Evolutionary conservation across 148 eudicot species (phyloP), one percentile per base, ranked within the genome.

Genomic region (Fagopyrum homotropicum): DNA sequence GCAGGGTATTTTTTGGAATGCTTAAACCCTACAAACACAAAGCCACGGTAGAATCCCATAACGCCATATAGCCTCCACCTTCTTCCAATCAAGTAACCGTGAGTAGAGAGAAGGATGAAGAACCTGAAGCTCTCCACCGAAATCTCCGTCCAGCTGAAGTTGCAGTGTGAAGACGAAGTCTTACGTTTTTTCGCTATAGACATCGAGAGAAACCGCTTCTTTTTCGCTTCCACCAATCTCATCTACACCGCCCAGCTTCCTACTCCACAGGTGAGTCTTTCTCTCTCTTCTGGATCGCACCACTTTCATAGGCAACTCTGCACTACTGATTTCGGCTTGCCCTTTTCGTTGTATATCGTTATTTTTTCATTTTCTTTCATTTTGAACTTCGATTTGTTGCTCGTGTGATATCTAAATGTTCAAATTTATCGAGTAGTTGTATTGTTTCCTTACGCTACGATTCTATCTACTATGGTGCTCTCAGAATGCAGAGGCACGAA

Each of bases 121-220:
- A 94, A 91, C 69, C 81, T 94, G 80, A 94, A 94, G 88, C 77
- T 86, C 64, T 89, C 85, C 0, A 69, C 84, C 75, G 96, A 94
- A 81, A 76, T 84, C 35, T 85, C 88, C 49, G 87, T 86, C 45
- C 82, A 57, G 52, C 76, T 91, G 56, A 78, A 87, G 75, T 81
- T 91, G 73, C 92, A 82, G 45, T 84, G 77, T 0, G 79, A 85
- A 15, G 82, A 80, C 15, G 98, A 91, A 79, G 77, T 59, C 40
- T 45, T 94, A 26, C 84, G 80, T 9, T 90, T 91, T 73, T 84
- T 87, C 46, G 87, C 97, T 73, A 77, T 94, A 73, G 98, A 94
- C 77, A 84, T 94, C 69, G 98, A 94, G 74, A 88, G 84, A 70
- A 87, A 90, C 79, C 98, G 96, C 75, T 84, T 94, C 76, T 94